phyloP scores from a whole-genome alignment of 2,329 filamentous ascomycete genomes.

The Emericellopsis atlantica region DNA sequence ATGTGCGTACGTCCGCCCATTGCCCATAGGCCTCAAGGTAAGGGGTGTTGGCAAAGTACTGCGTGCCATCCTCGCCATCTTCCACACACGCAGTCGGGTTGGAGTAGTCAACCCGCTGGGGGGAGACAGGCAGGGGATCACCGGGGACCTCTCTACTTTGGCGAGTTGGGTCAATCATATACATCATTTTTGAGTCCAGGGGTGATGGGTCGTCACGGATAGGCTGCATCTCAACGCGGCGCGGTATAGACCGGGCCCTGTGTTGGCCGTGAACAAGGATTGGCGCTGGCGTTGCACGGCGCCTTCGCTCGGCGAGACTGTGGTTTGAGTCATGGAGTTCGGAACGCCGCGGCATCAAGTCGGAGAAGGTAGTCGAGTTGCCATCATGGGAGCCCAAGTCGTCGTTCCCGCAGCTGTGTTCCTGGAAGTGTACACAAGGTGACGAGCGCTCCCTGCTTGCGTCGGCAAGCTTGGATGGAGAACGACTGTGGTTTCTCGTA shows the following conservation, averaged over 20 bases:
- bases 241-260: conserved; percentile 2
- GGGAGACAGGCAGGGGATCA: too few species aligned
- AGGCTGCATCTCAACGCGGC: conserved; percentile 7
- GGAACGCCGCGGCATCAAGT: conserved; percentile 1
- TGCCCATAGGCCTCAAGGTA: too few species aligned
- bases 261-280: conserved; percentile 9
- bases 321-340: conserved; percentile 5
- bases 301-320: conserved; percentile 17
- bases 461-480: conserved; percentile 1
- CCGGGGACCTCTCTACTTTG: too few species aligned
- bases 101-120: too few species aligned
- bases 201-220: conserved; percentile 13
- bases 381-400: too few species aligned
- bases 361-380: not conserved
- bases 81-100: too few species aligned
- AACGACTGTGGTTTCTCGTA: not conserved
- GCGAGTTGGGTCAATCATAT: not conserved
- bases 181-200: conserved; percentile 8
- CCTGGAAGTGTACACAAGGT: too few species aligned
- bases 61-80: too few species aligned
- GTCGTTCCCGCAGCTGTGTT: not conserved
- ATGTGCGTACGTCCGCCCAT: too few species aligned
- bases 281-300: conserved; percentile 11
- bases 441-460: too few species aligned
- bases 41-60: too few species aligned